phyloP scores from a whole-genome alignment of 441 rosid species.

The Gossypium schwendimanii region DNA sequence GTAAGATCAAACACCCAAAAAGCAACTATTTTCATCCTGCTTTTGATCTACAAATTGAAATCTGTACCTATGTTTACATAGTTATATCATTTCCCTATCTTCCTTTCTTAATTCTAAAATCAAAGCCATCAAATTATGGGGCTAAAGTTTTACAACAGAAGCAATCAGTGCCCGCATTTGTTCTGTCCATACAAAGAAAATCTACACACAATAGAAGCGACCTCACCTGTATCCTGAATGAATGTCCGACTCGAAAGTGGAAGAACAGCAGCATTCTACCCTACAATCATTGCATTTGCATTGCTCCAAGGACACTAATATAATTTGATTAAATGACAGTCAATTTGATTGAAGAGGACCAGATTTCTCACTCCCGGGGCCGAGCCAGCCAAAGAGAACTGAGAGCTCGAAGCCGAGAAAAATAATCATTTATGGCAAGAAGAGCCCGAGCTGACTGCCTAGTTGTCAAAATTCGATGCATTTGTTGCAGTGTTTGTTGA shows the following conservation, averaged over 20 bases:
- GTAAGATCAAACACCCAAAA: not conserved
- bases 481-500: slow-evolving; percentile 43
- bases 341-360: not conserved
- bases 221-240: not conserved
- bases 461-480: slow-evolving; percentile 39
- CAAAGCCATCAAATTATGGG: not conserved
- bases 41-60: not conserved
- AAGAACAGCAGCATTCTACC: not conserved
- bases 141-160: not conserved
- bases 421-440: slow-evolving; percentile 56
- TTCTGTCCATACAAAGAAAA: not conserved
- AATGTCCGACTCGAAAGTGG: not conserved
- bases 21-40: not conserved
- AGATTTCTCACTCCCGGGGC: slow-evolving; percentile 44
- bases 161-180: not conserved
- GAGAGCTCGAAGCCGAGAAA: slow-evolving; percentile 58
- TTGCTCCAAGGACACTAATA: not conserved
- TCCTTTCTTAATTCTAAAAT: not conserved
- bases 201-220: not conserved
- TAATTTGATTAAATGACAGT: not conserved
- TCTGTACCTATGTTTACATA: not conserved
- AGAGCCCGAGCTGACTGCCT: slow-evolving; percentile 68
- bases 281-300: not conserved
- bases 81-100: not conserved
- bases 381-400: slow-evolving; percentile 75